Evolutionary conservation across 2,329 filamentous ascomycete genomes (phyloP).

Genomic region (Grosmannia penicillata): DNA sequence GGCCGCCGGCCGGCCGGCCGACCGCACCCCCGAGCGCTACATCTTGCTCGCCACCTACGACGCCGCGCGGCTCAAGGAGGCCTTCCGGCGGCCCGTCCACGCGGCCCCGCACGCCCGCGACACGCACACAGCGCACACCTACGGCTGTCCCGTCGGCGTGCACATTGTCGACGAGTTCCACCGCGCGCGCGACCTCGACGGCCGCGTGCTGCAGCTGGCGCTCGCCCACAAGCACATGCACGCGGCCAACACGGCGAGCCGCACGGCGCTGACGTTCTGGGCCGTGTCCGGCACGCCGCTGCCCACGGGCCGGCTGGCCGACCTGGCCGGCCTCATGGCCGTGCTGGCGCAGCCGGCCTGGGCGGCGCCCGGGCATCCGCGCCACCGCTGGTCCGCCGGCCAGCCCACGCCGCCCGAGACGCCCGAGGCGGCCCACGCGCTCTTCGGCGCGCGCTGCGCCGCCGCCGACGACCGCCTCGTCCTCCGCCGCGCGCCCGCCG

Average conservation of each 20-base stretch:
- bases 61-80: not conserved
- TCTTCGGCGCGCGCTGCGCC: not conserved
- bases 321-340: not conserved
- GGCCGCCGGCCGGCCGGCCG: too few relatives aligned
- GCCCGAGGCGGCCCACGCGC: not conserved
- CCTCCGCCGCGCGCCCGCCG: not conserved
- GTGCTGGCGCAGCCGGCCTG: slow-evolving; percentile 2
- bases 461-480: not conserved
- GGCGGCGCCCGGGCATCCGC: not conserved
- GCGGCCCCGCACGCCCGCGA: not conserved
- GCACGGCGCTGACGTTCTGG: slow-evolving; percentile 5
- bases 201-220: slow-evolving; percentile 1
- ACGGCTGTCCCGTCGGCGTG: slow-evolving; percentile 7
- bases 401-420: too few relatives aligned
- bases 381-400: not conserved
- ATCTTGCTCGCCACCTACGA: slow-evolving; percentile 6
- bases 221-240: slow-evolving; percentile 2
- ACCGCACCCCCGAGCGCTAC: slow-evolving; percentile 5
- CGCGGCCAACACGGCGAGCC: not conserved
- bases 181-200: not conserved
- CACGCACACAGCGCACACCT: too few relatives aligned
- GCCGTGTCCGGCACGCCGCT: slow-evolving; percentile 6
- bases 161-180: slow-evolving; percentile 9
- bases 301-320: not conserved
- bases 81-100: slow-evolving; percentile 1